These are phyloP conservation scores for Leccinum subgranulosum DNA, from an alignment of 768 basidiomycete species.

Conservation along the genomic window DNA sequence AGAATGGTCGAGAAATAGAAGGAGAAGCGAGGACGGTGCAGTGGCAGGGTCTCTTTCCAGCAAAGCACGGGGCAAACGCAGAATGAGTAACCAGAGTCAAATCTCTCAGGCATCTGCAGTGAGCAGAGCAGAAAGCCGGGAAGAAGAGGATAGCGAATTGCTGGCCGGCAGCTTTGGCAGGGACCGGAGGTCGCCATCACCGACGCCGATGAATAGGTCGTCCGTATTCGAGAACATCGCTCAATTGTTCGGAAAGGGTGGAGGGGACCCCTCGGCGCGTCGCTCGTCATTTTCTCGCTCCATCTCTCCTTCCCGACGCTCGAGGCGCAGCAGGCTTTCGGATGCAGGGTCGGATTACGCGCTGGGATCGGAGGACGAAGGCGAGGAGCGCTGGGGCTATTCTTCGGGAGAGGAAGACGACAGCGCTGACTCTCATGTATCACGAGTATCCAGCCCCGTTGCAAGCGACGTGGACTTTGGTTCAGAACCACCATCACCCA, in stretches of 20 bases:
- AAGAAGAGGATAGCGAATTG: slow-evolving; percentile 35
- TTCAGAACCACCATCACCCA: slow-evolving; percentile 69
- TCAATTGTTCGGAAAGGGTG: slow-evolving; percentile 57
- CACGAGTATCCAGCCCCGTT: slow-evolving; percentile 24
- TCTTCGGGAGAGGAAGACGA: slow-evolving; percentile 81
- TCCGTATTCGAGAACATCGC: slow-evolving; percentile 65
- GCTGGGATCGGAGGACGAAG: slow-evolving; percentile 51
- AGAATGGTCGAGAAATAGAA: slow-evolving; percentile 45
- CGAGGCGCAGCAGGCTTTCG: slow-evolving; percentile 50
- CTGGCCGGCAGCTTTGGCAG: slow-evolving; percentile 26
- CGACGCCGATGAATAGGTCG: slow-evolving; percentile 37
- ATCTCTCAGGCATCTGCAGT: slow-evolving; percentile 38
- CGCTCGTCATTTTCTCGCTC: slow-evolving; percentile 57
- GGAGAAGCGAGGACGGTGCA: slow-evolving; percentile 47
- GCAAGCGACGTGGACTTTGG: slow-evolving; percentile 60
- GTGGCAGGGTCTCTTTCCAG: slow-evolving; percentile 24
- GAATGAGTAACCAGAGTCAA: slow-evolving; percentile 43
- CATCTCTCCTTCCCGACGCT: slow-evolving; percentile 45
- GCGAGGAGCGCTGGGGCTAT: slow-evolving; percentile 87
- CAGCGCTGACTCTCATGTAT: slow-evolving; percentile 29
- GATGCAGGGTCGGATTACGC: slow-evolving; percentile 45
- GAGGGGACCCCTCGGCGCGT: slow-evolving; percentile 40
- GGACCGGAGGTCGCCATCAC: slow-evolving; percentile 33
- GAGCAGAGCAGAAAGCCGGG: slow-evolving; percentile 37
- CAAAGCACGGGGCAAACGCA: slow-evolving; percentile 34